Base-by-base conservation (phyloP, 352 stramenopile genomes). In the Globisporangium apiculatum region DNA sequence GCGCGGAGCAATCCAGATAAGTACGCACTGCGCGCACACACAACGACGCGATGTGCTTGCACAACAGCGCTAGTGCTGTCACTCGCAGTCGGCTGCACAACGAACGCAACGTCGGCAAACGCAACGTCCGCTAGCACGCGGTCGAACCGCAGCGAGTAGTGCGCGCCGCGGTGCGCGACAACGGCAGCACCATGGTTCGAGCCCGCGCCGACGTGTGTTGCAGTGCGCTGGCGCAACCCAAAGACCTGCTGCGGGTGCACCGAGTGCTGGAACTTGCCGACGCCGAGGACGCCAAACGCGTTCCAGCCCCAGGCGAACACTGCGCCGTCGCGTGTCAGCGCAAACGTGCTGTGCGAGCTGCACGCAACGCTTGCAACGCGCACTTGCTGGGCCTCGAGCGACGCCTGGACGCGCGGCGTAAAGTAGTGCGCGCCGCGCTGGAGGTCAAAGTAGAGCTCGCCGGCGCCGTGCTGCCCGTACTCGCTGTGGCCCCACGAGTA, bases 251-350 rank as follows among this genome's bases (percentile, higher is more conserved):
- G 78, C 4, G 83, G 83, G n/a, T 85, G 61, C 52, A 85, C 82
- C 5, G 79, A 84, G 62, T 81, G 67, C 60, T 87, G 79, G 59
- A 83, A 83, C 66, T 89, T 88, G 62, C 83, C 83, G 47, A 86
- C 79, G 37, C 83, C 83, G 5, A 93, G 66, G 11, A 89, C 67
- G 9, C 83, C 83, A 17, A 91, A 93, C 1, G 79, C 76, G 49
- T 93, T 93, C 83, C 83, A 93, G 8, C 88, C 88, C 85, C 86
- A 96, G n/a, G 83, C 89, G 64, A 86, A 91, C 36, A 94, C 69
- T 4, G 54, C 70, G 1, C 76, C 79, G 58, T 87, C 74, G 0
- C 55, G 54, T 6, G 71, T 67, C 8, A 91, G 50, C 15, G 69
- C 83, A 40, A 94, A 87, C 31, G 83, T 94, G 54, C 75, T 87